Percentiles rank a stretch among this genome's conserved stretches.
phyloP scores from a whole-genome alignment of 257 asterid species.

The Nicotiana undulata region DNA sequence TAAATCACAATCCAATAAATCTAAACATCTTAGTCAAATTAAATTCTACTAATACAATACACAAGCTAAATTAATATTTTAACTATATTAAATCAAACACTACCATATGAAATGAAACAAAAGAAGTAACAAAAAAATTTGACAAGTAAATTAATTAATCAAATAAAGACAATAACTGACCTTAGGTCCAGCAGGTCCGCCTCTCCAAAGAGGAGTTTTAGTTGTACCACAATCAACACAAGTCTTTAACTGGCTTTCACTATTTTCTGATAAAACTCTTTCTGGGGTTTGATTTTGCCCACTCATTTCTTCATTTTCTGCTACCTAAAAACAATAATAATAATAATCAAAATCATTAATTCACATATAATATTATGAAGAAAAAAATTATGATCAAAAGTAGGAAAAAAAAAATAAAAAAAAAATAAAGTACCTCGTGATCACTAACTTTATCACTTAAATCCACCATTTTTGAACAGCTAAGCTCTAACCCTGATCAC shows the following conservation, averaged over 20 bases:
- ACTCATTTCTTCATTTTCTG: slow-evolving; percentile 60
- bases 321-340: slow-evolving; percentile 31
- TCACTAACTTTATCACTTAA: slow-evolving; percentile 76
- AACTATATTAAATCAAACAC: too few relatives aligned
- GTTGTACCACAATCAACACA: slow-evolving; percentile 94
- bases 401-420: background rate
- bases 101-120: background rate
- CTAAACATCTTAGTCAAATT: too few relatives aligned
- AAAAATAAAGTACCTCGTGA: slow-evolving; percentile 4
- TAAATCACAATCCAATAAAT: too few relatives aligned
- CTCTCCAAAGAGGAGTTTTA: slow-evolving; percentile 95
- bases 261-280: slow-evolving; percentile 45
- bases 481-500: background rate
- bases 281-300: slow-evolving; percentile 41
- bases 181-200: slow-evolving; percentile 99
- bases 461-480: slow-evolving; percentile 39
- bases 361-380: background rate
- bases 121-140: background rate
- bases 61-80: too few relatives aligned
- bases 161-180: slow-evolving; percentile 16
- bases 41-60: too few relatives aligned
- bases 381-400: background rate
- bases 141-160: too few relatives aligned
- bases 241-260: slow-evolving; percentile 35
- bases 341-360: background rate